A percentile compares a stretch with the other conserved stretches of the same genome.
phyloP scores from a whole-genome alignment of 1,284 basidiomycete species.

The Heterobasidion parviporum region DNA sequence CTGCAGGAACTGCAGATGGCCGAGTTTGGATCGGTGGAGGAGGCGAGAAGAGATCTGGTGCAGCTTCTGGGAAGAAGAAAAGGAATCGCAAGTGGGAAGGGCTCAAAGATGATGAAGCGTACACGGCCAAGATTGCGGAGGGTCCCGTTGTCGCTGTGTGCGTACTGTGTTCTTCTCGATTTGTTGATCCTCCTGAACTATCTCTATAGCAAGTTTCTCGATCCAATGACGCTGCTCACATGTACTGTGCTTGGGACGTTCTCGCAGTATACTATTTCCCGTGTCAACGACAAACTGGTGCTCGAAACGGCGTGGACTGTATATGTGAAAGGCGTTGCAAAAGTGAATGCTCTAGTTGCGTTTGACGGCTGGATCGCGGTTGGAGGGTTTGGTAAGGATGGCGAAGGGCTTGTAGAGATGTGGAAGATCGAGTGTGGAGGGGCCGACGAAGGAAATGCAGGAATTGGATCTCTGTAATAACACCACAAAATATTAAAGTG shows the following conservation, averaged over 20 bases:
- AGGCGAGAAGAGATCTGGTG: slow-evolving; percentile 41
- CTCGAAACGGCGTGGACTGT: slow-evolving; percentile 37
- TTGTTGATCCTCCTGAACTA: background rate
- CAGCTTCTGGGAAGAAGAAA: slow-evolving; percentile 40
- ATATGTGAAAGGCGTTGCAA: slow-evolving; percentile 34
- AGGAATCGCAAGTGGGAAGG: slow-evolving; percentile 67
- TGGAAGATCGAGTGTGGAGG: slow-evolving; percentile 25
- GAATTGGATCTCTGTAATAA: background rate
- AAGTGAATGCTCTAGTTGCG: slow-evolving; percentile 52
- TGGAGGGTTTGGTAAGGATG: slow-evolving; percentile 51
- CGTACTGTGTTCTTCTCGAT: slow-evolving; percentile 15
- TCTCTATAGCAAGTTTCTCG: slow-evolving; percentile 39
- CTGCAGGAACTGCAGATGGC: slow-evolving; percentile 70
- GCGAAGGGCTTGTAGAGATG: slow-evolving; percentile 54
- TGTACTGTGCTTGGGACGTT: slow-evolving; percentile 57
- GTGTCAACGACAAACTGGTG: slow-evolving; percentile 19
- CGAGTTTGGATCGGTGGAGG: slow-evolving; percentile 59
- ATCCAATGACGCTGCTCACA: slow-evolving; percentile 33
- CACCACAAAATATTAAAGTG: background rate
- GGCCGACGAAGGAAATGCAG: background rate
- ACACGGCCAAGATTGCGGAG: slow-evolving; percentile 45
- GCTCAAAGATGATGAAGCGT: slow-evolving; percentile 37
- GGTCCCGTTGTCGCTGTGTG: slow-evolving; percentile 67
- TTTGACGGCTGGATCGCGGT: slow-evolving; percentile 38
- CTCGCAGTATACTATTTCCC: slow-evolving; percentile 34